Base-by-base conservation (phyloP, 345 rosid genomes). In the Heritiera fomes region DNA sequence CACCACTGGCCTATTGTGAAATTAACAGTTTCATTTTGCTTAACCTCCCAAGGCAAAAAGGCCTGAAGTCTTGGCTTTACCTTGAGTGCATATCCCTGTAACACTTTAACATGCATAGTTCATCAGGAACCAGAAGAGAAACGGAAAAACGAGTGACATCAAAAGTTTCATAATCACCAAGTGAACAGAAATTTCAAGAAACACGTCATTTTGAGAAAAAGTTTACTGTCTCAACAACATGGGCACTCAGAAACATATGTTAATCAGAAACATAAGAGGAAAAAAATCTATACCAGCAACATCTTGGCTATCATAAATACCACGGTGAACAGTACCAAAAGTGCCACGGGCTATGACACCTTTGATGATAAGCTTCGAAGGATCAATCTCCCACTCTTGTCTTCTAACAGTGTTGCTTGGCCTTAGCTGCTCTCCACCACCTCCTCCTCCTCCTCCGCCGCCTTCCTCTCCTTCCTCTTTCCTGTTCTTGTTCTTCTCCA, bases 321-420 rank as follows among this genome's bases (percentile, higher is more conserved):
- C 99, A 71, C 99, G 97, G 78, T 92, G 98, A 82, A 96, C 98
- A 58, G 94, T 89, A 14, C 98, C 97, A 75, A 96, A 96, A 80
- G 99, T 91, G 78, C 99, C 99, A 52, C 98, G 90, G 75, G 97
- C 99, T 67, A 96, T 92, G 73, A 86, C 98, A 80, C 86, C 69
- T 86, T 87, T 94, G 84, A 94, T 85, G 3, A 89, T 38, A 63
- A 96, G 98, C 88, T 92, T 92, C 75, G 92, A 89, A 75, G 98
- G 99, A 82, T 96, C 99, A 89, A 96, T 94, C 91, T 96, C 99
- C 99, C 97, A 96, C 73, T 90, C 99, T 86, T 89, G 93, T 68
- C 94, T 88, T 32, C 82, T 85, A 3, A 50, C 68, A n/a, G 68
- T 69, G 32, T 59, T 75, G 78, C 50, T 58, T 68, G 81, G 46